Conservation (phyloP, 23 red algal species). For the Gracilaria vermiculophylla region DNA sequence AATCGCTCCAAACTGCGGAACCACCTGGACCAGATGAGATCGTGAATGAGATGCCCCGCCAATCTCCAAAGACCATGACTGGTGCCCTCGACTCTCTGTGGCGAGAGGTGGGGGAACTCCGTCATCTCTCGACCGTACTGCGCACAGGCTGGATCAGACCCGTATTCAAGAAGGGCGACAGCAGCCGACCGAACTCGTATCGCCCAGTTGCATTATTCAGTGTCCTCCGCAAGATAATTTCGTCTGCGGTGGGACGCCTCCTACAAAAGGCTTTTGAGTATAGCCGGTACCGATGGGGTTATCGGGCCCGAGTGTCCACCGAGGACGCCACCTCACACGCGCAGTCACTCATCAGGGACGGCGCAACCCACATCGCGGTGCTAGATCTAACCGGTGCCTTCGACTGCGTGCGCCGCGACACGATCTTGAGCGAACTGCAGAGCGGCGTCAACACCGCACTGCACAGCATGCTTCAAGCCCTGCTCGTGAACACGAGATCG, state of each 20-base stretch:
- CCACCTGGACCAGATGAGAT: constrained; percentile 28
- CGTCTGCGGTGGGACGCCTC: neutral
- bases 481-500: neutral
- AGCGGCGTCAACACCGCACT: neutral
- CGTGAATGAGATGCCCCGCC: neutral
- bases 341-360: neutral
- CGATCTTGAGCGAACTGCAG: neutral
- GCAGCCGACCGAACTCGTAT: neutral
- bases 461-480: neutral
- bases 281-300: constrained; percentile 18
- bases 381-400: constrained; percentile 2
- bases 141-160: neutral
- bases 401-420: neutral
- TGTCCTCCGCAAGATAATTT: neutral
- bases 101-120: neutral
- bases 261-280: neutral
- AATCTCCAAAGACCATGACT: neutral
- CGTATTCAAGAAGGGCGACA: neutral
- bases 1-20: neutral
- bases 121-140: neutral
- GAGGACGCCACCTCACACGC: neutral
- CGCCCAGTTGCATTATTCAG: neutral
- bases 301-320: neutral
- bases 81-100: neutral
- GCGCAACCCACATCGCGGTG: neutral